A percentile compares a stretch with the other conserved stretches of the same genome.
Conservation (phyloP, 352 stramenopile species). For the Hyaloperonospora arabidopsidis region DNA sequence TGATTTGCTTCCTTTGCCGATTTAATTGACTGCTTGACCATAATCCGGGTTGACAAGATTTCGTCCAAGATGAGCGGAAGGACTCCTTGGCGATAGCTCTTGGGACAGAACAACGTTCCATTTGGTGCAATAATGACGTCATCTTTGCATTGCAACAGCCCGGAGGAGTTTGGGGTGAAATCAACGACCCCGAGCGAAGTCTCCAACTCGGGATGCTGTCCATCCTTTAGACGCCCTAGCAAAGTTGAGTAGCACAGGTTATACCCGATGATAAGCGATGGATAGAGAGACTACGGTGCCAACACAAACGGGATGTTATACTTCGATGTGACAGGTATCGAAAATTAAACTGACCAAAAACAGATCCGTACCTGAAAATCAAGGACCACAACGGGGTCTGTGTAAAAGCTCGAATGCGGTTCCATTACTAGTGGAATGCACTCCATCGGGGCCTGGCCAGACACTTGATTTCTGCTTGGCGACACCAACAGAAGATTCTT, state of each 20-base stretch:
- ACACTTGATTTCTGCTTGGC: conserved; percentile 74
- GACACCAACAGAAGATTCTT: conserved; percentile 83
- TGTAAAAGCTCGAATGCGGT: conserved; percentile 92
- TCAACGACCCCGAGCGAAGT: conserved; percentile 52
- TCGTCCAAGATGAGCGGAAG: conserved; percentile 96
- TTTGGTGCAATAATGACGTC: conserved; percentile 85
- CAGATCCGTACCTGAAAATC: conserved; percentile 89
- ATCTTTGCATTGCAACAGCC: conserved; percentile 40
- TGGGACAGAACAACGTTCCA: conserved; percentile 92
- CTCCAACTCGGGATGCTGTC: conserved; percentile 62
- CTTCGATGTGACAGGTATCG: background rate
- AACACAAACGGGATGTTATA: background rate
- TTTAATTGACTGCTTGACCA: conserved; percentile 98
- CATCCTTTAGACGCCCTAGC: conserved; percentile 87
- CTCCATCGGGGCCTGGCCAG: conserved; percentile 87
- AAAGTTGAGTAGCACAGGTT: conserved; percentile 99
- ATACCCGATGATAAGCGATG: conserved; percentile 98
- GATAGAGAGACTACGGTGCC: conserved; percentile 91
- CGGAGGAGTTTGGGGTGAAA: conserved; percentile 36
- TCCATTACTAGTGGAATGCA: conserved; percentile 93
- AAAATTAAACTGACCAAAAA: background rate
- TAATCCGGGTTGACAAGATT: conserved; percentile 92
- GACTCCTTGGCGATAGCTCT: conserved; percentile 89
- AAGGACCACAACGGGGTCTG: conserved; percentile 95
- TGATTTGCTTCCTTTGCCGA: conserved; percentile 69